Conservation (phyloP, 257 asterid genomes). For the Solanum etuberosum region DNA sequence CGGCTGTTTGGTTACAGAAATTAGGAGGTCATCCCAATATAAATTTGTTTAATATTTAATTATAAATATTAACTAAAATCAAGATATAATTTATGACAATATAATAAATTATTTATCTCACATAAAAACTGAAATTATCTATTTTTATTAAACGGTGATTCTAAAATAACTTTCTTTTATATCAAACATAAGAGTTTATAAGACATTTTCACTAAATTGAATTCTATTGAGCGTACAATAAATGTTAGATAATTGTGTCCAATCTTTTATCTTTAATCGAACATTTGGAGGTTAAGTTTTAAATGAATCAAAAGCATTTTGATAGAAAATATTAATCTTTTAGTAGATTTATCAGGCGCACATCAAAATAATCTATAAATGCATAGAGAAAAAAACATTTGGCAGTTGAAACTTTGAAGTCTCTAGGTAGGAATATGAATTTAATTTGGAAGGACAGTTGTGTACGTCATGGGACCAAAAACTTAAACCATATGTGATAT, state of each 20-base stretch:
- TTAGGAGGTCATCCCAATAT: background rate
- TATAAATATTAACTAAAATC: background rate
- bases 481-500: background rate
- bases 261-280: background rate
- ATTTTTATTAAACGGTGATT: background rate
- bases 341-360: background rate
- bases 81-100: background rate
- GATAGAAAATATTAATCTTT: too few relatives aligned
- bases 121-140: background rate
- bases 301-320: background rate
- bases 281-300: background rate
- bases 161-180: background rate
- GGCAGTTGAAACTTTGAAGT: background rate
- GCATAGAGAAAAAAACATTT: background rate
- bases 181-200: background rate
- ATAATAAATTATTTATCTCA: background rate
- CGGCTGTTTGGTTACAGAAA: background rate
- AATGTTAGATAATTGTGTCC: background rate
- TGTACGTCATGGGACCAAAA: background rate
- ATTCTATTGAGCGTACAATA: background rate
- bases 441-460: background rate
- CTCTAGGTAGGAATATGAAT: background rate
- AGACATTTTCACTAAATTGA: background rate
- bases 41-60: background rate
- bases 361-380: background rate